A percentile compares a stretch with the other conserved stretches of the same genome.
Conservation (phyloP, 345 rosid genomes). For the Trapa bicornis region DNA sequence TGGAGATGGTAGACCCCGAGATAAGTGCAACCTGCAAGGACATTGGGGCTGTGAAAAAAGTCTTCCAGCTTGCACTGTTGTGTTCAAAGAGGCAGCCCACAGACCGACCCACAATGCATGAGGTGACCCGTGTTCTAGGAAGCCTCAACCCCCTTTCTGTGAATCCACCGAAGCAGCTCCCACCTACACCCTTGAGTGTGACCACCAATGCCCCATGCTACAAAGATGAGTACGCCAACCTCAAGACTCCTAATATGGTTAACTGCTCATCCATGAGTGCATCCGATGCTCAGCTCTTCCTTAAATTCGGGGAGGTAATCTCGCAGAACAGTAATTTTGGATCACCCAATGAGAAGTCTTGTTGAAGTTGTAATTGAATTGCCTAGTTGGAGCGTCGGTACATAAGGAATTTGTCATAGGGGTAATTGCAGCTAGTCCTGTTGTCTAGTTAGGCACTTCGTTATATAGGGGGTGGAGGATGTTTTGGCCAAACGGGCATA, state of each 20-base stretch:
- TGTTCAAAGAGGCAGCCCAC: conserved; percentile 73
- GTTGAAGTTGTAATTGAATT: neutral
- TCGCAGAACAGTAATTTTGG: conserved; percentile 51
- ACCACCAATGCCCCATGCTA: conserved; percentile 42
- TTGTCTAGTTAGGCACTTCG: neutral
- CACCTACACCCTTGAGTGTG: conserved; percentile 12
- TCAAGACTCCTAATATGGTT: conserved; percentile 68
- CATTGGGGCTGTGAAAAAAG: conserved; percentile 73
- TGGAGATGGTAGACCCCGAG: conserved; percentile 79
- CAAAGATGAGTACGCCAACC: conserved; percentile 77
- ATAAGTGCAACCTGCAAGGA: conserved; percentile 66
- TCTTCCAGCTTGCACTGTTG: conserved; percentile 74
- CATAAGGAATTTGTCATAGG: too few relatives aligned
- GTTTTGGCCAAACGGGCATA: too few relatives aligned
- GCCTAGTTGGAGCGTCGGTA: neutral
- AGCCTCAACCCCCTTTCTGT: conserved; percentile 36
- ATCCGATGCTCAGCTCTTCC: conserved; percentile 85
- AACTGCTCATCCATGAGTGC: conserved; percentile 91
- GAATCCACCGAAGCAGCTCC: conserved; percentile 32
- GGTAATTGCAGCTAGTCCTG: too few relatives aligned
- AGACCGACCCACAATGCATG: conserved; percentile 87
- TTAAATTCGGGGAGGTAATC: conserved; percentile 85
- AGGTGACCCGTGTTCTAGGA: conserved; percentile 63
- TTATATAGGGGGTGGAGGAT: neutral
- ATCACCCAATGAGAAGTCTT: neutral